phyloP scores from a whole-genome alignment of 2,329 filamentous ascomycete genomes.

The Clonostachys solani region DNA sequence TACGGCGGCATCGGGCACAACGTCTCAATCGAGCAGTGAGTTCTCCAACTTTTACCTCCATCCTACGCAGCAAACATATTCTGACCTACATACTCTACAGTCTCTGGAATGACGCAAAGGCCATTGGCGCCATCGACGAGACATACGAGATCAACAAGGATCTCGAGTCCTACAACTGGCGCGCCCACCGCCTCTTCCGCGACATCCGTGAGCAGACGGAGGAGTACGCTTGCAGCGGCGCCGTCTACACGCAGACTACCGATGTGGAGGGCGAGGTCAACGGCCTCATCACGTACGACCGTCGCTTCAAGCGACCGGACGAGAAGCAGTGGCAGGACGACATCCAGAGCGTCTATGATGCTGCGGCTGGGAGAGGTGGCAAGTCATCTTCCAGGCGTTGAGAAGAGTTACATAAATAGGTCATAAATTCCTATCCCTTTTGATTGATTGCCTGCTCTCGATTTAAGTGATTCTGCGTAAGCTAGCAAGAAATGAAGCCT shows the following conservation, averaged over 20 bases:
- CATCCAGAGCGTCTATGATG: conserved; percentile 55
- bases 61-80: neutral
- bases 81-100: conserved; percentile 19
- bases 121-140: conserved; percentile 56
- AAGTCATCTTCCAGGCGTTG: neutral
- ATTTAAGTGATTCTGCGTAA: too few species aligned
- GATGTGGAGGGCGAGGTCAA: conserved; percentile 75
- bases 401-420: too few species aligned
- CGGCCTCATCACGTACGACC: conserved; percentile 65
- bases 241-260: conserved; percentile 69
- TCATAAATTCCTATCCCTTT: too few species aligned
- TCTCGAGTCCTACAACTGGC: conserved; percentile 62
- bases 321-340: conserved; percentile 54
- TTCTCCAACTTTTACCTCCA: conserved; percentile 2
- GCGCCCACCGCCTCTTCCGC: conserved; percentile 52
- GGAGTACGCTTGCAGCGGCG: conserved; percentile 59
- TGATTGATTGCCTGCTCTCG: too few species aligned
- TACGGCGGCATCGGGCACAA: conserved; percentile 68
- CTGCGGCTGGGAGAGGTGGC: conserved; percentile 29
- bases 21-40: conserved; percentile 55
- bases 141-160: conserved; percentile 63
- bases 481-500: too few species aligned
- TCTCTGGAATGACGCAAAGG: conserved; percentile 59
- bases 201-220: conserved; percentile 60
- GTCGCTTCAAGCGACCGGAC: conserved; percentile 53